Evolutionary conservation across 306 rosid genomes (phyloP).

Genomic region (Cicer bijugum): DNA sequence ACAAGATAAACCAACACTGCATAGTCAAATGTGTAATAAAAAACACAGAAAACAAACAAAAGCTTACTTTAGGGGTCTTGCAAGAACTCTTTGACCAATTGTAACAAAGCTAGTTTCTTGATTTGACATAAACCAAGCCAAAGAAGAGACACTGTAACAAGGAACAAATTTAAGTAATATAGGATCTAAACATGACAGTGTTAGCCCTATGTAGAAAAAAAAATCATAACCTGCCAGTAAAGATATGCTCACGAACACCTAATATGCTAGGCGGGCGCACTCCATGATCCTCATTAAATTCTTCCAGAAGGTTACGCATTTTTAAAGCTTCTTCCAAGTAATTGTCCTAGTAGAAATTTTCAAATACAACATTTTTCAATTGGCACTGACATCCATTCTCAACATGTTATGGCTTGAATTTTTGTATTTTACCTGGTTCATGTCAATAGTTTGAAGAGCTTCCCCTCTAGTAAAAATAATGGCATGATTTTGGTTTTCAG

Average conservation of each 20-base stretch:
- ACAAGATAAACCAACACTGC: conserved; percentile 11
- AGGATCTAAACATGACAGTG: conserved; percentile 18
- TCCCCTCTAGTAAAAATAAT: conserved; percentile 91
- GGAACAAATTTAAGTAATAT: conserved; percentile 37
- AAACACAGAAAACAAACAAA: conserved; percentile 37
- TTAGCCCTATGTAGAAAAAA: conserved; percentile 32
- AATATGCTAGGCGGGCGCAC: conserved; percentile 85
- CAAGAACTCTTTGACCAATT: conserved; percentile 95
- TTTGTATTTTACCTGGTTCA: conserved; percentile 79
- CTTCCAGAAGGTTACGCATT: conserved; percentile 98
- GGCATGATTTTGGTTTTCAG: conserved; percentile 98
- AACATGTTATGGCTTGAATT: conserved; percentile 39
- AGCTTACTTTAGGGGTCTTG: conserved; percentile 89
- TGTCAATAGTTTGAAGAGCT: conserved; percentile 95
- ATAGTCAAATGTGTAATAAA: not conserved
- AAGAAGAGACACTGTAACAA: conserved; percentile 85
- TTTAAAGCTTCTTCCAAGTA: conserved; percentile 97
- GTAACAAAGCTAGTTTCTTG: conserved; percentile 98
- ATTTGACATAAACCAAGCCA: conserved; percentile 99
- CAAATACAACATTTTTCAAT: conserved; percentile 39
- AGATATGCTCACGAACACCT: conserved; percentile 97
- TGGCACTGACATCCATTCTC: conserved; percentile 40
- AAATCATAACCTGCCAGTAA: conserved; percentile 84
- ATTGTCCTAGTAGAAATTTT: conserved; percentile 67
- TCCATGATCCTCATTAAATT: conserved; percentile 90